Base-by-base conservation (phyloP, 2,329 filamentous ascomycete species). In the Aspergillus ochraceus region DNA sequence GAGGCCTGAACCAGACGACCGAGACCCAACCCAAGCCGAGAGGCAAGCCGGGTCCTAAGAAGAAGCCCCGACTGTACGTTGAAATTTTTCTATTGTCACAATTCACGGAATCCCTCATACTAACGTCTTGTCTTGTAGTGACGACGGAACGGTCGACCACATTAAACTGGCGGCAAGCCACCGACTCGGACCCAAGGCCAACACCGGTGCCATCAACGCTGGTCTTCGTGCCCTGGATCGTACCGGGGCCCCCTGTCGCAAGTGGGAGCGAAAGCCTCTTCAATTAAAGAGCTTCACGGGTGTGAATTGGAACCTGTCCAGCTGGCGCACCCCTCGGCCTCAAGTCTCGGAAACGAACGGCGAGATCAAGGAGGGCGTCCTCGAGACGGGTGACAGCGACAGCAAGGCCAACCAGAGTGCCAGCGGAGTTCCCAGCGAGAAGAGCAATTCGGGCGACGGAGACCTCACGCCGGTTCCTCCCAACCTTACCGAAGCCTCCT, bases 201-300 rank as follows among this genome's bases (percentile, higher is more conserved):
- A 97, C 75, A 91, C 94, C 70, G 95, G 95, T 64, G 94, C 94
- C 60, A 99, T 99, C 83, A 99, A 99, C 74, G 95, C 95, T 57
- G 91, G 92, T 55, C 88, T 99, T 53, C 91, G 95, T 57, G 94
- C 95, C 12, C 90, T 99, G 65, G 95, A 99, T 77, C 89, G 94
- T 62, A 90, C 90, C 8, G 94, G 94, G 66, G 90, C 94, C 71
- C 93, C 95, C 10, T 97, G 93, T 77, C 90, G 94, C 65, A 93
- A 88, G 75, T 99, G 95, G 95, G 83, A 87, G 73, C 91, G 88
- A 76, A 92, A 92, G 64, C 85, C 88, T 58, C 91, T 98, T 74
- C 84, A 83, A 52, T 81, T 98, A 68, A 97, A 96, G 83, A 96
- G 89, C 76, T 98, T 98, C 75, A 97, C 94, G 1, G 94, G 94